Evolutionary conservation across 805 yeast genomes (phyloP), one percentile per base, ranked within the genome.

Genomic region (Aciculoconidium aculeatum): DNA sequence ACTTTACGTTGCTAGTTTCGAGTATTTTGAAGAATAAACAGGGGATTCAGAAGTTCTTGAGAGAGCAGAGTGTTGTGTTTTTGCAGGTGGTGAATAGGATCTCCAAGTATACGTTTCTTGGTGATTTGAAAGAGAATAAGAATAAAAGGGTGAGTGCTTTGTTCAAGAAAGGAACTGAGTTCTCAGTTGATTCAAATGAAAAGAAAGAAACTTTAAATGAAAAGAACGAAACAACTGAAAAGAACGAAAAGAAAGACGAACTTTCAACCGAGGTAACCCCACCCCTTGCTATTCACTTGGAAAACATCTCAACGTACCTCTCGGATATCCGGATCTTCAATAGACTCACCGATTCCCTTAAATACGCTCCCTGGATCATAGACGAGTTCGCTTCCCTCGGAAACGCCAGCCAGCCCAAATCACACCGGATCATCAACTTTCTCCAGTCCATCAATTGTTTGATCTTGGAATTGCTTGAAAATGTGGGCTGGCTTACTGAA

Each of bases 401-500:
- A 27, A 40, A 47, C 31, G 42, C 44, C 25, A 29, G 47, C 2
- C 45, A 34, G 7, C 54, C 65, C 0, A 44, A 45, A 16, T 32
- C 52, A 3, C 55, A 59, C 39, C 40, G 67, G 11, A 40, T 59
- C 23, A 34, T 64, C 37, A 61, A 61, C 34, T 49, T 62, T 10
- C 38, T 50, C 11, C 70, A 64, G 40, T 49, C 69, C 3, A 32
- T 64, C 31, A 63, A 62, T 37, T 62, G 69, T 37, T 49, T 62
- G 27, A 45, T 58, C 3, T 49, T 64, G 31, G 69, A 64, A 38
- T 39, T 58, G 7, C 41, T 64, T 12, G 70, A 64, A 31, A 64
- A 63, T 34, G 63, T 58, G 5, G 70, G 70, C 7, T 64, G 69
- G 69, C 39, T 63, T 28, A 61, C 67, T 4, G 70, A 64, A 15